A percentile compares a stretch with the other conserved stretches of the same genome.
Conservation (phyloP, 2,329 filamentous ascomycete genomes). For the Hypomyces perniciosus region DNA sequence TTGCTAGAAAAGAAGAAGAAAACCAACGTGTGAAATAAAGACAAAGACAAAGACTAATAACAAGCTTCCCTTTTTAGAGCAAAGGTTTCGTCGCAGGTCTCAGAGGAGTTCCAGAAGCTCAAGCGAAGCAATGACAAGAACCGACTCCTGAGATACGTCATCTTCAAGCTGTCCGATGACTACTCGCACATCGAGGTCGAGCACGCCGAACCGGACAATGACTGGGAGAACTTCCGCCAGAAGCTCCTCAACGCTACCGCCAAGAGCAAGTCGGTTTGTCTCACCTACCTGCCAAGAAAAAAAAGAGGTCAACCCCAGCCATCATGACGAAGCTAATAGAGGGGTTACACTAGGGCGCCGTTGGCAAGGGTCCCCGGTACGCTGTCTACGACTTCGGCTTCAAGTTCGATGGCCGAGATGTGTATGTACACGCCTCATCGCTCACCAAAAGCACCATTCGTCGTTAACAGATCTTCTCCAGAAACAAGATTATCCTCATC, state of each 20-base stretch:
- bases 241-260: slow-evolving; percentile 68
- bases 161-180: slow-evolving; percentile 82
- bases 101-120: slow-evolving; percentile 48
- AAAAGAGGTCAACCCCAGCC: not conserved
- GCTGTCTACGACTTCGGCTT: slow-evolving; percentile 84
- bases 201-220: slow-evolving; percentile 58
- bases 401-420: slow-evolving; percentile 65
- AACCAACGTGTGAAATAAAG: not conserved
- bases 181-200: slow-evolving; percentile 78
- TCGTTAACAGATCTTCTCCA: slow-evolving; percentile 28
- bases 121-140: slow-evolving; percentile 12
- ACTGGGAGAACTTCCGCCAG: slow-evolving; percentile 70
- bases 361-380: slow-evolving; percentile 68
- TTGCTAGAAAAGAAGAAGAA: not conserved
- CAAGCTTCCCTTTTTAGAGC: not conserved
- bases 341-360: slow-evolving; percentile 39
- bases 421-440: slow-evolving; percentile 39
- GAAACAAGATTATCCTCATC: slow-evolving; percentile 75
- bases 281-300: no score
- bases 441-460: not conserved
- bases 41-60: slow-evolving; percentile 2
- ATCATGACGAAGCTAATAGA: not conserved
- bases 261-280: slow-evolving; percentile 61
- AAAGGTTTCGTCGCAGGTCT: slow-evolving; percentile 34
- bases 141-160: slow-evolving; percentile 64